These are phyloP conservation scores for Lycium barbarum DNA, from an alignment of 257 asterid genomes.

Conservation along the genomic window DNA sequence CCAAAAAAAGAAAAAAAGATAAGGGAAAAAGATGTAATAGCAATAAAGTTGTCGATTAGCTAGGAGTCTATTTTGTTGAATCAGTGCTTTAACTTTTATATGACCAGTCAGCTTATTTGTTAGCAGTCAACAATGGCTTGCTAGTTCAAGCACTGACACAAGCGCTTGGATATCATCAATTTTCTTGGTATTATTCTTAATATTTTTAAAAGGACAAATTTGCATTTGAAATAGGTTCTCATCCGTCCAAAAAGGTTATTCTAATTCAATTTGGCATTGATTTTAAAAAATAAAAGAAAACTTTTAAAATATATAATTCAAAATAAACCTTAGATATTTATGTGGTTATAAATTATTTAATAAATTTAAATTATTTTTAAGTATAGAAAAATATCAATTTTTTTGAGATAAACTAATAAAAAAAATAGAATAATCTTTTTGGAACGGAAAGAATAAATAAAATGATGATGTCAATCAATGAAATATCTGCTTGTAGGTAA, in stretches of 20 bases:
- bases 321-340: too few relatives aligned
- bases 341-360: too few relatives aligned
- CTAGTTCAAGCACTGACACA: background rate
- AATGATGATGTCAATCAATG: background rate
- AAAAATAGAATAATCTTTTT: too few relatives aligned
- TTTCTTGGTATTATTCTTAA: background rate
- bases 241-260: too few relatives aligned
- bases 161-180: conserved; percentile 5
- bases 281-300: too few relatives aligned
- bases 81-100: background rate
- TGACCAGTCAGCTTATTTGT: background rate
- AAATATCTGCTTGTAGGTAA: background rate
- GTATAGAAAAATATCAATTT: too few relatives aligned
- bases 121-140: background rate
- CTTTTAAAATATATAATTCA: too few relatives aligned
- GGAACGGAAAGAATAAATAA: background rate
- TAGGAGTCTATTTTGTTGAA: background rate
- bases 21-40: background rate
- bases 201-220: background rate
- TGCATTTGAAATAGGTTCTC: background rate
- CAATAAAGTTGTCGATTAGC: background rate
- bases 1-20: too few relatives aligned
- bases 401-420: too few relatives aligned
- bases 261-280: too few relatives aligned
- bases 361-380: too few relatives aligned